Conservation (phyloP, 2,329 filamentous ascomycete genomes). For the Neocatenulostroma microsporum region DNA sequence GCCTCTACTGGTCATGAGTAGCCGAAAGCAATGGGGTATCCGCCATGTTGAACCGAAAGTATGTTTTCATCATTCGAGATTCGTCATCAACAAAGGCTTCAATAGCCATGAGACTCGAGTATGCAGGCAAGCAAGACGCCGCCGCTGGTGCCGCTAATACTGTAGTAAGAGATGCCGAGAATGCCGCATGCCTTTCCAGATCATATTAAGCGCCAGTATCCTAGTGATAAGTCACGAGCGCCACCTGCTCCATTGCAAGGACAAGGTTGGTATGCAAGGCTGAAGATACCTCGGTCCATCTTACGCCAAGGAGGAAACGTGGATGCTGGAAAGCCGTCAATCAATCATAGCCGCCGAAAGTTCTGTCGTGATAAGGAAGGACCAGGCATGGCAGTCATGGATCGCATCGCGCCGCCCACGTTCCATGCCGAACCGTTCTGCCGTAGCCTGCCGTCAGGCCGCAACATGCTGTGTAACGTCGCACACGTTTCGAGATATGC, state of each 20-base stretch:
- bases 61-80: slow-evolving; percentile 2
- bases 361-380: neutral
- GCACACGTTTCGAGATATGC: neutral
- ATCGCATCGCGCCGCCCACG: neutral
- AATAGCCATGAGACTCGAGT: neutral
- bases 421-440: neutral
- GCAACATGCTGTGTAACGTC: slow-evolving; percentile 1
- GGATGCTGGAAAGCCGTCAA: neutral
- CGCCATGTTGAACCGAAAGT: slow-evolving; percentile 2
- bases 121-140: neutral
- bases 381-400: neutral
- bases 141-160: too few relatives aligned
- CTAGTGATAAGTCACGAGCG: too few relatives aligned
- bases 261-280: too few relatives aligned
- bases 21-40: too few relatives aligned
- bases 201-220: too few relatives aligned
- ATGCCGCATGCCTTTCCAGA: too few relatives aligned
- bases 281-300: too few relatives aligned
- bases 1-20: neutral
- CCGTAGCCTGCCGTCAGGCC: neutral
- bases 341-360: neutral
- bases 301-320: neutral
- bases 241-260: too few relatives aligned
- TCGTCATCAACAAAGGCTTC: neutral
- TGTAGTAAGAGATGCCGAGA: too few relatives aligned